Base-by-base conservation (phyloP, 2,329 filamentous ascomycete species). In the Pseudocercospora eumusae region DNA sequence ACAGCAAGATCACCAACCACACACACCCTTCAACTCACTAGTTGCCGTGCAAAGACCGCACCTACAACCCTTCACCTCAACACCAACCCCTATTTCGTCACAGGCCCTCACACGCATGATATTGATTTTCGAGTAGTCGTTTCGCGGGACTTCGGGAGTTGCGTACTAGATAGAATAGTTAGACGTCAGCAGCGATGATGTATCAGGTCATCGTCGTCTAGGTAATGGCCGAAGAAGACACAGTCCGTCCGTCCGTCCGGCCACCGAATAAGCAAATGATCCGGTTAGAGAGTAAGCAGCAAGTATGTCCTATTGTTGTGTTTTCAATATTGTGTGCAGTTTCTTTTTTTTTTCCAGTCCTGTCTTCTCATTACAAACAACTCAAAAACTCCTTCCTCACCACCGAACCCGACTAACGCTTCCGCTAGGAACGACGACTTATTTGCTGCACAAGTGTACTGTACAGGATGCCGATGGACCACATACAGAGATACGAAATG, bases 401-500 rank as follows among this genome's bases (percentile, higher is more conserved):
- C 53, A 25, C 4, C 15, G 15, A 23, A 10, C 53, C 55, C 40
- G 13, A 23, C 55, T 27, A 28, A 28, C 21, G 13, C 40, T 23
- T 25, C 52, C 25, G 31, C 27, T n/a, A 55, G n/a, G 49, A 45
- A 33, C n/a, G 23, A 47, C n/a, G 55, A 45, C 55, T 31, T 20
- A 40, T 47, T 40, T 23, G 33, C 55, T 28, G 15, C 27, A 57
- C 23, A 20, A 28, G 33, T 45, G 27, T 42, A 57, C 27, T 57
- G 36, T 57, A 57, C 33, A 57, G 45, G 23, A 57, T 23, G 18
- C 47, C 40, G 21, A 33, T 21, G 25, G 28, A n/a, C 23, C 28
- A 47, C 40, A 57, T n/a, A 31, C n/a, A 47, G 27, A 44, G 44
- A 63, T 58, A 53, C 59, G 61, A 63, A 49, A 60, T 56, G 61